A percentile compares a stretch with the other conserved stretches of the same genome.
These are phyloP conservation scores for Turritis glabra DNA, from an alignment of 345 rosid species.

Conservation along the genomic window DNA sequence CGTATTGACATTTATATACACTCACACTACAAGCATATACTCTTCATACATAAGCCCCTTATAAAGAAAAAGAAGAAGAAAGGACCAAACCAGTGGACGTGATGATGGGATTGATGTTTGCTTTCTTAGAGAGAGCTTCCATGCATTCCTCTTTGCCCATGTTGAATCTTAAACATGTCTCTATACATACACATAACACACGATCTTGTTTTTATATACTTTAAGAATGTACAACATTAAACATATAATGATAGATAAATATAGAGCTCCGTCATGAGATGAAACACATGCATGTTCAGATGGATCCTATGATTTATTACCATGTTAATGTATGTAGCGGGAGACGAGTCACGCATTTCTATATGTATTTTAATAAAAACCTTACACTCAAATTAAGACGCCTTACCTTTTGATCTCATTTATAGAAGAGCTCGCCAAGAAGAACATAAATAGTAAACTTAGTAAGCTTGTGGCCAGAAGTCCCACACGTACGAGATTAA, in stretches of 20 bases:
- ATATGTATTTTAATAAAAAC: background rate
- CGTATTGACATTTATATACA: background rate
- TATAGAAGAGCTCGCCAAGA: background rate
- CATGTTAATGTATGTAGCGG: background rate
- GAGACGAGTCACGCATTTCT: background rate
- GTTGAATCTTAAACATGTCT: background rate
- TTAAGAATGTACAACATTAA: background rate
- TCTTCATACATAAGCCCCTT: background rate
- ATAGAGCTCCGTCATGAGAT: no score
- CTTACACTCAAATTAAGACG: no score
- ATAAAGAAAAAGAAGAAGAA: background rate
- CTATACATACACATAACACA: background rate
- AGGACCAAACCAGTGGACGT: background rate
- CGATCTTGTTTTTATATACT: background rate
- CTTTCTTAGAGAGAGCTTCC: background rate
- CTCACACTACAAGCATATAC: background rate
- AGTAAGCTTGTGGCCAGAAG: background rate
- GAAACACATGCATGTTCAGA: no score
- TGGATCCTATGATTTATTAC: no score
- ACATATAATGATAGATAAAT: background rate
- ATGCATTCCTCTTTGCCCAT: slow-evolving; percentile 1
- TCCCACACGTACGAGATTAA: background rate
- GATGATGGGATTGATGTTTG: background rate
- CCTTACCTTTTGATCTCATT: no score
- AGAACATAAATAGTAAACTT: background rate